These are phyloP conservation scores for Somion occarium DNA, from an alignment of 1,284 basidiomycete genomes.

Conservation along the genomic window DNA sequence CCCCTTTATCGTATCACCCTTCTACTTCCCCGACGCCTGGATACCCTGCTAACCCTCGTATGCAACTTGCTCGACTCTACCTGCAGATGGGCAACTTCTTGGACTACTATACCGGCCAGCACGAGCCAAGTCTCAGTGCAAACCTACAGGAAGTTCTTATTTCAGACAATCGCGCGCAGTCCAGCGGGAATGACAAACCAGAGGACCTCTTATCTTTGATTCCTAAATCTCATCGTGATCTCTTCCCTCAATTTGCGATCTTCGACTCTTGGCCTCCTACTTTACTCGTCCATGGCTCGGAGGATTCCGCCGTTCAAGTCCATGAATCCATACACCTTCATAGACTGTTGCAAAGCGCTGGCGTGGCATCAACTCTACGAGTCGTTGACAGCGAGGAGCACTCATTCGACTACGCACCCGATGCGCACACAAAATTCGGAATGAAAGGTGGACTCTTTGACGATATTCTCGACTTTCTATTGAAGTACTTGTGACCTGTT, in stretches of 20 bases:
- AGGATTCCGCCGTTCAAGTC: slow-evolving; percentile 47
- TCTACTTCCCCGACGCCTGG: slow-evolving; percentile 42
- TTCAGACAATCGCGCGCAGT: background rate
- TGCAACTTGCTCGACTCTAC: slow-evolving; percentile 53
- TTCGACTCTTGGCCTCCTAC: slow-evolving; percentile 45
- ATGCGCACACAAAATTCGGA: slow-evolving; percentile 33
- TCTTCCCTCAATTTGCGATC: slow-evolving; percentile 53
- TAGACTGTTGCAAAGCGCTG: slow-evolving; percentile 31
- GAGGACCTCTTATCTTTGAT: slow-evolving; percentile 22
- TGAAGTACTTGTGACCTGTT: too few species aligned
- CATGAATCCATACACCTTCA: slow-evolving; percentile 42
- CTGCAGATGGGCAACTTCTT: slow-evolving; percentile 53
- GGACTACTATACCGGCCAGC: slow-evolving; percentile 57
- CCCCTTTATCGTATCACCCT: slow-evolving; percentile 45
- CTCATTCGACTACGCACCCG: slow-evolving; percentile 47
- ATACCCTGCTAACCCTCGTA: slow-evolving; percentile 56
- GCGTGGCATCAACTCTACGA: slow-evolving; percentile 35
- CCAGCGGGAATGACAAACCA: slow-evolving; percentile 6
- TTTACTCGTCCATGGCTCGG: slow-evolving; percentile 48
- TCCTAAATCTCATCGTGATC: slow-evolving; percentile 30
- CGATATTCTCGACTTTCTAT: slow-evolving; percentile 28
- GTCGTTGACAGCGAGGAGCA: slow-evolving; percentile 48
- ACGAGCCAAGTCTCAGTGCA: slow-evolving; percentile 48
- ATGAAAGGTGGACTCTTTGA: slow-evolving; percentile 29
- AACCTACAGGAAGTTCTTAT: slow-evolving; percentile 26